Evolutionary conservation across 495 filamentous ascomycete species (phyloP).

Genomic region (Xylaria flabelliformis): DNA sequence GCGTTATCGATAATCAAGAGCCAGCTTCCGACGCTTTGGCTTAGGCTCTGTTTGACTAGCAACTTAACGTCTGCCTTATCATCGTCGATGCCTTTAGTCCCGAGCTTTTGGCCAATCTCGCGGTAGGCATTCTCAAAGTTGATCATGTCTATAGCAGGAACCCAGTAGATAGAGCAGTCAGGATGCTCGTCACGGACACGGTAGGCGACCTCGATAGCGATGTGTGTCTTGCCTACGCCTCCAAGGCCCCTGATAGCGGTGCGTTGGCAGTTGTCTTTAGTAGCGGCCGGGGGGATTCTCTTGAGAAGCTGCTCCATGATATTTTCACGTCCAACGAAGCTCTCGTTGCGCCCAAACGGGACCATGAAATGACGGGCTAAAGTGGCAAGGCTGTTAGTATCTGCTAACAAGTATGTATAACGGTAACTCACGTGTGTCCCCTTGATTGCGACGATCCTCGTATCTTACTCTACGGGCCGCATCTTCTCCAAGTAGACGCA

Average conservation of each 20-base stretch:
- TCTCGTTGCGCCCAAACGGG: slow-evolving; percentile 42
- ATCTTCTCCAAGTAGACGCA: too few relatives aligned
- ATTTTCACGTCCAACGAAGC: slow-evolving; percentile 51
- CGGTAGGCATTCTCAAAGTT: slow-evolving; percentile 54
- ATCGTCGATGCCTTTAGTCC: slow-evolving; percentile 37
- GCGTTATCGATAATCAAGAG: slow-evolving; percentile 61
- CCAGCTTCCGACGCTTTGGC: slow-evolving; percentile 47
- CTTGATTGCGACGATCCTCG: too few relatives aligned
- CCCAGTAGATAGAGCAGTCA: slow-evolving; percentile 54
- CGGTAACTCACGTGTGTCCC: too few relatives aligned
- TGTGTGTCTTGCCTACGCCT: slow-evolving; percentile 58
- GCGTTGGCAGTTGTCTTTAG: slow-evolving; percentile 42
- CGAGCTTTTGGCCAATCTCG: slow-evolving; percentile 45
- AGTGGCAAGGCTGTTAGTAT: too few relatives aligned
- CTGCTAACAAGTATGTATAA: too few relatives aligned
- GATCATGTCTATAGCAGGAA: slow-evolving; percentile 45
- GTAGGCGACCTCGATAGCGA: slow-evolving; percentile 61
- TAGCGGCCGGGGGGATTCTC: slow-evolving; percentile 31
- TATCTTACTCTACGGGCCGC: too few relatives aligned
- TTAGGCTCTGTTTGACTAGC: slow-evolving; percentile 45
- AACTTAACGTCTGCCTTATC: slow-evolving; percentile 46
- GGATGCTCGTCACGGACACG: slow-evolving; percentile 43
- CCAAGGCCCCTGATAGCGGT: slow-evolving; percentile 56
- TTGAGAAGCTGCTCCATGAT: slow-evolving; percentile 44
- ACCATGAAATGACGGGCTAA: slow-evolving; percentile 29